phyloP scores from a whole-genome alignment of 805 yeast species.

The Ogataea zsoltii region DNA sequence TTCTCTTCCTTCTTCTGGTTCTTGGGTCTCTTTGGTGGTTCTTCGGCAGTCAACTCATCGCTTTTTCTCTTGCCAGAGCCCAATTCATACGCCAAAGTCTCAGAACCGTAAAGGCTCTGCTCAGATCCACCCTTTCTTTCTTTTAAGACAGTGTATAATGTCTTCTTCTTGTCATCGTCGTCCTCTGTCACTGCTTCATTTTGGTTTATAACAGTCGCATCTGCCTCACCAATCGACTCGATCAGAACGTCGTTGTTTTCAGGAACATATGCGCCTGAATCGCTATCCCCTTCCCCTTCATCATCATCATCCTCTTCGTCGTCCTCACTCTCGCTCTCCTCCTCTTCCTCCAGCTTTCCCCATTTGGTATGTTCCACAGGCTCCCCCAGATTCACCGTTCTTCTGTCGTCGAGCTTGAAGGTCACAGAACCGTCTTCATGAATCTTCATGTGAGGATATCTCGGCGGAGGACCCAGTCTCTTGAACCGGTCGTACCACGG shows the following conservation, averaged over 20 bases:
- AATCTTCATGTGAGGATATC: constrained; percentile 66
- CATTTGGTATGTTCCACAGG: constrained; percentile 31
- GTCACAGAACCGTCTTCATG: constrained; percentile 35
- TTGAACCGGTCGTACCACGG: constrained; percentile 82
- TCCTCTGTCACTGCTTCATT: constrained; percentile 9
- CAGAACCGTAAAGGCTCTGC: constrained; percentile 34
- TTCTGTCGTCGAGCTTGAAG: constrained; percentile 23
- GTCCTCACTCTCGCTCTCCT: constrained; percentile 36
- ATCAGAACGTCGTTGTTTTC: constrained; percentile 30
- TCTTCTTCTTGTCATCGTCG: constrained; percentile 22
- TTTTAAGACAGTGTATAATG: constrained; percentile 36
- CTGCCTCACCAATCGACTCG: constrained; percentile 29
- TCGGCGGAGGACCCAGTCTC: constrained; percentile 78
- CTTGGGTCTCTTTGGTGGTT: constrained; percentile 2
- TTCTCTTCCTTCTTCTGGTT: constrained; percentile 8
- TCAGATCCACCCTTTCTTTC: constrained; percentile 24
- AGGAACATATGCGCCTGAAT: constrained; percentile 29
- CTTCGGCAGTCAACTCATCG: constrained; percentile 5
- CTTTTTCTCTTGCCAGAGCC: background rate
- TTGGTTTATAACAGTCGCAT: constrained; percentile 8
- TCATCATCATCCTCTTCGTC: constrained; percentile 32
- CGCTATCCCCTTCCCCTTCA: constrained; percentile 31
- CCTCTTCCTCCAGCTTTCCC: constrained; percentile 35
- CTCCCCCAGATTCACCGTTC: constrained; percentile 22
- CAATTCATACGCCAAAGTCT: constrained; percentile 27